Evolutionary conservation across 352 stramenopile genomes (phyloP).

Genomic region (Labyrinthula sp.): DNA sequence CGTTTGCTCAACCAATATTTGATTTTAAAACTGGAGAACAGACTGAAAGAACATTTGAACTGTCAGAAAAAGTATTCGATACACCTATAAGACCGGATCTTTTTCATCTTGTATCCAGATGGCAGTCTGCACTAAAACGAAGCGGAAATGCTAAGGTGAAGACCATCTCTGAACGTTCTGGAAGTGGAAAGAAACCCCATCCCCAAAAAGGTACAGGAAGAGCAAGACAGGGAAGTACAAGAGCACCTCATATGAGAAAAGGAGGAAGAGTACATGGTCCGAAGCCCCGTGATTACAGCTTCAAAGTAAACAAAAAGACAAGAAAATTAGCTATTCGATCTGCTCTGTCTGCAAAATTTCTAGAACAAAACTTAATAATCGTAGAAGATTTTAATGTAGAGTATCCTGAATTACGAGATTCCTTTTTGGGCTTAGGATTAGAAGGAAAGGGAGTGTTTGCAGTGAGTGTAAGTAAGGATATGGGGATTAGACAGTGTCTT

Average conservation of each 20-base stretch:
- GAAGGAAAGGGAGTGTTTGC: too few species aligned
- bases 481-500: too few species aligned
- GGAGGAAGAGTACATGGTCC: constrained; percentile 54
- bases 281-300: constrained; percentile 44
- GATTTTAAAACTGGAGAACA: too few species aligned
- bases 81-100: constrained; percentile 47
- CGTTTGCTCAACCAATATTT: too few species aligned
- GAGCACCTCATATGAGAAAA: constrained; percentile 49
- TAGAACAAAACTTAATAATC: constrained; percentile 54
- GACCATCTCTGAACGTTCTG: constrained; percentile 36
- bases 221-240: constrained; percentile 46
- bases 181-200: constrained; percentile 48
- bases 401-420: too few species aligned
- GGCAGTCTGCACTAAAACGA: constrained; percentile 38
- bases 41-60: too few species aligned
- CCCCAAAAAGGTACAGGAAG: constrained; percentile 50
- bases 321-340: constrained; percentile 31
- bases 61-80: constrained; percentile 40
- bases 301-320: constrained; percentile 55
- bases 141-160: constrained; percentile 28
- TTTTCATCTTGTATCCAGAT: constrained; percentile 45
- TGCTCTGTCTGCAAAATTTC: constrained; percentile 49
- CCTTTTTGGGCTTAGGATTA: too few species aligned
- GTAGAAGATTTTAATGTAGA: too few species aligned
- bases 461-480: too few species aligned